Evolutionary conservation across 495 filamentous ascomycete genomes (phyloP).

Genomic region (Tetracladium marchalianum): DNA sequence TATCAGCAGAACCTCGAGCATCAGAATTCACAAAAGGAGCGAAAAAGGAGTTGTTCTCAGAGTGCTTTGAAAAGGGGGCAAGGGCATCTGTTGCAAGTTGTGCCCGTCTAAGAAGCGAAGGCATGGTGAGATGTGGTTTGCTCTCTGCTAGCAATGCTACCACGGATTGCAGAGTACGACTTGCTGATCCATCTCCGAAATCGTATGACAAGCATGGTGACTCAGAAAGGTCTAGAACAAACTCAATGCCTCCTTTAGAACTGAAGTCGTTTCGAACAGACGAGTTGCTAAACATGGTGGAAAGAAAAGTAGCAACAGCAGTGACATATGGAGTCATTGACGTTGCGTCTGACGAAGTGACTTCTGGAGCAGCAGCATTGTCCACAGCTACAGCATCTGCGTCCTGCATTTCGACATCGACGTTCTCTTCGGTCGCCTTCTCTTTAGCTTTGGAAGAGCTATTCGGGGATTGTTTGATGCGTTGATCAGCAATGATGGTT

Average conservation of each 20-base stretch:
- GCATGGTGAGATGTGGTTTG: conserved; percentile 71
- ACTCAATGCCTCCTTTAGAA: conserved; percentile 68
- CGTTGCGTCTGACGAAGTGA: not conserved
- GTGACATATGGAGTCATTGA: conserved; percentile 56
- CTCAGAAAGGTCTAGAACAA: conserved; percentile 73
- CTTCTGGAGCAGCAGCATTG: conserved; percentile 5
- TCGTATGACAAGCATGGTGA: conserved; percentile 67
- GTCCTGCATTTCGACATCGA: conserved; percentile 51
- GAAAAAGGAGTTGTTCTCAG: conserved; percentile 43
- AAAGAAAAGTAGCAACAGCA: conserved; percentile 64
- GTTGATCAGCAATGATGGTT: conserved; percentile 39
- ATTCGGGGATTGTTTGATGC: conserved; percentile 16
- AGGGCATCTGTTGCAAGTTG: conserved; percentile 59
- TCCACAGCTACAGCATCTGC: conserved; percentile 20
- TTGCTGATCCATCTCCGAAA: conserved; percentile 57
- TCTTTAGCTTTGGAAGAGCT: conserved; percentile 24
- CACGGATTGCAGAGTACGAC: conserved; percentile 58
- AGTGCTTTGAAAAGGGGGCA: conserved; percentile 38
- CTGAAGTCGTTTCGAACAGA: conserved; percentile 67
- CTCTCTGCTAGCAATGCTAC: conserved; percentile 72
- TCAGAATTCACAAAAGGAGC: conserved; percentile 38
- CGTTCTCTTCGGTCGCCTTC: conserved; percentile 29
- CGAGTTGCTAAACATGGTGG: conserved; percentile 67
- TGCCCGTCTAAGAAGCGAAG: conserved; percentile 64
- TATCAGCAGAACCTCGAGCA: conserved; percentile 22